phyloP scores from a whole-genome alignment of 1,139 yeast species.

The Candida anutae region DNA sequence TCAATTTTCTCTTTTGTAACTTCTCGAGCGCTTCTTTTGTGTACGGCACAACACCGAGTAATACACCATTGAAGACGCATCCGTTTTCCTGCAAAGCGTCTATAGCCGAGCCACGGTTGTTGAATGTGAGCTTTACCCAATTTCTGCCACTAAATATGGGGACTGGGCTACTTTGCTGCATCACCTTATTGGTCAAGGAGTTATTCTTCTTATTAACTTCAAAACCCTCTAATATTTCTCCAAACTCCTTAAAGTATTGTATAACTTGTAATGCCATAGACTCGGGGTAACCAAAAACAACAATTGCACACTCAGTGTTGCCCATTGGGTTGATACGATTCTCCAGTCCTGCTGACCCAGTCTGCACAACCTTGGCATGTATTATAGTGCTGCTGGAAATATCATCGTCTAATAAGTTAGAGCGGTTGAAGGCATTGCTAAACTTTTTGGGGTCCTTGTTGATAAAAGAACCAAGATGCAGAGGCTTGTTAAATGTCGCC shows the following conservation, averaged over 20 bases:
- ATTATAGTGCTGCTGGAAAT: conserved; percentile 1
- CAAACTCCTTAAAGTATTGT: conserved; percentile 72
- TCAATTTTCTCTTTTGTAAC: conserved; percentile 48
- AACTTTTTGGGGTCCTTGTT: conserved; percentile 41
- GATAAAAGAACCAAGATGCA: conserved; percentile 27
- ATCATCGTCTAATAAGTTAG: conserved; percentile 7
- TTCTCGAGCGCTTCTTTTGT: conserved; percentile 55
- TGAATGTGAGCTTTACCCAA: conserved; percentile 85
- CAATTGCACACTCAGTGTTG: conserved; percentile 53
- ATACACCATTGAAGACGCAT: conserved; percentile 56
- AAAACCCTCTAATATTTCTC: conserved; percentile 71
- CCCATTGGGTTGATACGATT: conserved; percentile 15
- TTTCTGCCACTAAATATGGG: conserved; percentile 81
- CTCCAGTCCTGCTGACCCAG: conserved; percentile 3
- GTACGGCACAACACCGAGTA: conserved; percentile 74
- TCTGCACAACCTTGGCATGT: too few relatives aligned
- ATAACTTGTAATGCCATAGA: conserved; percentile 59
- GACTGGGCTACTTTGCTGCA: conserved; percentile 11
- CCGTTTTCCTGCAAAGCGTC: conserved; percentile 86
- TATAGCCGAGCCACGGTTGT: conserved; percentile 64
- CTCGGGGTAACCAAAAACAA: conserved; percentile 88
- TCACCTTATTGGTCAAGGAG: conserved; percentile 4
- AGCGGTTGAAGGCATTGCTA: conserved; percentile 37
- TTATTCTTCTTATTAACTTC: conserved; percentile 23
- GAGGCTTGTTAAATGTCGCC: conserved; percentile 26